A percentile compares a stretch with the other conserved stretches of the same genome.
Evolutionary conservation across 2,329 filamentous ascomycete genomes (phyloP).

Genomic region (Pleochaeta shiraiana): DNA sequence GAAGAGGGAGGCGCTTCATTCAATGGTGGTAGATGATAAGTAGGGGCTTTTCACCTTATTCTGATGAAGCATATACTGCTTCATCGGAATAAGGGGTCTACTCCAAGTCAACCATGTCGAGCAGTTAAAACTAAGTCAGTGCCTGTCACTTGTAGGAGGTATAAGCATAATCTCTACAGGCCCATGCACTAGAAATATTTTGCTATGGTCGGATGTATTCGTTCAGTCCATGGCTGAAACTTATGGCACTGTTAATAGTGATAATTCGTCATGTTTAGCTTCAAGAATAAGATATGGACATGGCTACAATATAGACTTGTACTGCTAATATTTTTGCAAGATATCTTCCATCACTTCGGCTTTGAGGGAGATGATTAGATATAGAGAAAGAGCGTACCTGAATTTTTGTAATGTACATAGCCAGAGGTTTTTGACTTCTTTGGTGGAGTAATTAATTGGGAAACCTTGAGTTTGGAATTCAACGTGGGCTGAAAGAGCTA

Average conservation of each 20-base stretch:
- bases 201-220: background rate
- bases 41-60: too few relatives aligned
- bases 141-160: background rate
- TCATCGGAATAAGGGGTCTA: too few relatives aligned
- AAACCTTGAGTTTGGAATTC: background rate
- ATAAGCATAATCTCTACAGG: background rate
- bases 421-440: background rate
- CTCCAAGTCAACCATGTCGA: background rate
- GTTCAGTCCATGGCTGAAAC: background rate
- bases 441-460: background rate
- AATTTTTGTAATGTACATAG: background rate
- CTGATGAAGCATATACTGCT: too few relatives aligned
- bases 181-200: background rate
- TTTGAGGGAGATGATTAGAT: background rate
- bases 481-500: too few relatives aligned
- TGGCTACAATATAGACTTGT: background rate
- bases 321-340: background rate
- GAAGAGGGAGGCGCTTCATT: conserved; percentile 7
- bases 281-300: too few relatives aligned
- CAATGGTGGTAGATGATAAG: background rate
- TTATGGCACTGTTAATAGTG: background rate
- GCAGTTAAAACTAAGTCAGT: background rate
- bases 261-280: too few relatives aligned
- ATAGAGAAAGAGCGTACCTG: background rate
- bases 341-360: background rate